Evolutionary conservation across 179 eudicot genomes (phyloP), one percentile per base, ranked within the genome.

Genomic region (Carnegiea gigantea): DNA sequence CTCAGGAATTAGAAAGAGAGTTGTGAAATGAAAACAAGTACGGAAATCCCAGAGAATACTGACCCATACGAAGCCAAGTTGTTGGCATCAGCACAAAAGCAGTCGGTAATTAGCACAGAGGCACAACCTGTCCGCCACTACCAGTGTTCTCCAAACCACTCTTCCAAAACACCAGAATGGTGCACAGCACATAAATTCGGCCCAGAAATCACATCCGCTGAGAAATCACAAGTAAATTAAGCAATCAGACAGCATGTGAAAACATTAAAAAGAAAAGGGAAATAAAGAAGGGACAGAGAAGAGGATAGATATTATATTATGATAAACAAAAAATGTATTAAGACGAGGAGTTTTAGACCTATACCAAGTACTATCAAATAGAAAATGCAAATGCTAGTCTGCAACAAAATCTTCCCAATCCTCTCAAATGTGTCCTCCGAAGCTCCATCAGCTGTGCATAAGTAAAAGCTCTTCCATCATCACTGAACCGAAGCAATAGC

Each of bases 81-180:
- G 82, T 68, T 33, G 90, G 90, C 53, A 86, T 49, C 77, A 86
- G 46, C 38, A 86, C 85, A 38, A 59, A 67, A 75, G 76, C 38
- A 9, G 88, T 82, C 17, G 86, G 78, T 20, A 53, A 88, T 44
- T 18, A 88, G 86, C 78, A 86, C 88, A 70, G 86, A 86, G 70
- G 88, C 74, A 0, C 90, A 84, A 20, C 87, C 71, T 24, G 90
- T 88, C 84, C 85, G 84, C 86, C 87, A 88, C 84, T 84, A 86
- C 87, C 87, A 88, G 23, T 86, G 81, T 40, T 77, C 82, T 14
- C 90, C 90, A 18, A 86, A 86, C 90, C 90, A 88, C 76, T 84
- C 88, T 88, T 84, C 90, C 18, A 88, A 75, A 2, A 88, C 82
- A 53, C 90, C 90, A 0, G 86, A 80, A 60, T 84, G 86, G 57